phyloP scores from a whole-genome alignment of 1,139 yeast genomes.

The Pichia sp. region DNA sequence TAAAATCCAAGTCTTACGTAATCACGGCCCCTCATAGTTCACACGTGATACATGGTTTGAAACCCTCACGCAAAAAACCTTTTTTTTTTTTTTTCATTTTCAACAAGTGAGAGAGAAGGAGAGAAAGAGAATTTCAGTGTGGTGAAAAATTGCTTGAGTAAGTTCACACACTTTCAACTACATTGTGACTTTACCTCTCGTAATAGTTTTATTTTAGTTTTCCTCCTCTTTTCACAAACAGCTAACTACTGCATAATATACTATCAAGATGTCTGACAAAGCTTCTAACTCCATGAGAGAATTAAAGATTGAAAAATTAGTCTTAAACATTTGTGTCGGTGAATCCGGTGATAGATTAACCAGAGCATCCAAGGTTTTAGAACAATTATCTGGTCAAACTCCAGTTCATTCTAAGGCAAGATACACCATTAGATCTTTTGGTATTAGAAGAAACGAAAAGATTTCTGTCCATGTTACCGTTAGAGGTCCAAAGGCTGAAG shows the following conservation, averaged over 20 bases:
- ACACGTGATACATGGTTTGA: neutral
- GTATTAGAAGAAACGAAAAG: constrained; percentile 99
- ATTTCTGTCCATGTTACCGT: constrained; percentile 98
- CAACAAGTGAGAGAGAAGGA: no score
- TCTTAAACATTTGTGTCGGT: constrained; percentile 99
- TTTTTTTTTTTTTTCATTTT: neutral
- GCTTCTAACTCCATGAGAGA: constrained; percentile 87
- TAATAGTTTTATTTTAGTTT: neutral
- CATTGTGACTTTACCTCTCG: no score
- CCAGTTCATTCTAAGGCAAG: constrained; percentile 99
- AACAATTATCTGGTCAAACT: constrained; percentile 99
- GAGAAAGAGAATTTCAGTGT: no score
- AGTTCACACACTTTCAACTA: no score
- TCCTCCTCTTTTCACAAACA: constrained; percentile 1
- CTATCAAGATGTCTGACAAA: constrained; percentile 19
- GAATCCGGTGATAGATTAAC: constrained; percentile 99
- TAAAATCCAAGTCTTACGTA: no score
- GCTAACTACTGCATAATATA: neutral
- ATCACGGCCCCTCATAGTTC: neutral
- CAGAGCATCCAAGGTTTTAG: constrained; percentile 99
- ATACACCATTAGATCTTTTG: constrained; percentile 99
- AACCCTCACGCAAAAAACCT: neutral
- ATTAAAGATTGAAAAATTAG: constrained; percentile 97
- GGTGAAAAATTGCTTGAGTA: no score
- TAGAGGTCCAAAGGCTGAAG: constrained; percentile 99